Evolutionary conservation across 768 basidiomycete genomes (phyloP).

Genomic region (Artomyces pyxidatus): DNA sequence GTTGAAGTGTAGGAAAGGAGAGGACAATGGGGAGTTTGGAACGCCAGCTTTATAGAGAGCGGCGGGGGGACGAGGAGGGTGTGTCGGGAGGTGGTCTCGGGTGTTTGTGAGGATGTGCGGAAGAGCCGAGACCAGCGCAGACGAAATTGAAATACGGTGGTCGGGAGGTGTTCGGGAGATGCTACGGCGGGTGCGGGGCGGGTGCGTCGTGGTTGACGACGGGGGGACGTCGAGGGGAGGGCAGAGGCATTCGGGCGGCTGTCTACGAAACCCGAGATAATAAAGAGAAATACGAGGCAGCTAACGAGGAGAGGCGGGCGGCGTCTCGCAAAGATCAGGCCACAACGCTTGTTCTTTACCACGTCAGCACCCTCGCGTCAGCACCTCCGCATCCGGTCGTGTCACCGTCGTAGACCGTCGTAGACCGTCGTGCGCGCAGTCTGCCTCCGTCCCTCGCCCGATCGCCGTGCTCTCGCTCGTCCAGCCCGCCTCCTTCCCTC

Average conservation of each 20-base stretch:
- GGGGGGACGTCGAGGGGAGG: not conserved
- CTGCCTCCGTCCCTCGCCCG: too few relatives aligned
- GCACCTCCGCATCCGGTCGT: too few relatives aligned
- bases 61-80: not conserved
- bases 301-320: not conserved
- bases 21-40: conserved; percentile 2
- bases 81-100: not conserved
- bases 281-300: not conserved
- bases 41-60: conserved; percentile 13
- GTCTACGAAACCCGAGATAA: too few relatives aligned
- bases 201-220: not conserved
- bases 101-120: not conserved
- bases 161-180: too few relatives aligned
- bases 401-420: too few relatives aligned
- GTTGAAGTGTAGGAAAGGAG: conserved; percentile 8
- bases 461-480: too few relatives aligned
- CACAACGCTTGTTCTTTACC: not conserved
- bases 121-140: not conserved
- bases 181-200: not conserved
- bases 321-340: not conserved
- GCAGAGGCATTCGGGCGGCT: not conserved
- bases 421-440: too few relatives aligned
- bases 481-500: too few relatives aligned
- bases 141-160: not conserved
- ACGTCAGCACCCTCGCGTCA: not conserved